Percentiles rank a stretch among this genome's conserved stretches.
phyloP scores from a whole-genome alignment of 2,329 filamentous ascomycete species.

The Colletotrichum sp. region DNA sequence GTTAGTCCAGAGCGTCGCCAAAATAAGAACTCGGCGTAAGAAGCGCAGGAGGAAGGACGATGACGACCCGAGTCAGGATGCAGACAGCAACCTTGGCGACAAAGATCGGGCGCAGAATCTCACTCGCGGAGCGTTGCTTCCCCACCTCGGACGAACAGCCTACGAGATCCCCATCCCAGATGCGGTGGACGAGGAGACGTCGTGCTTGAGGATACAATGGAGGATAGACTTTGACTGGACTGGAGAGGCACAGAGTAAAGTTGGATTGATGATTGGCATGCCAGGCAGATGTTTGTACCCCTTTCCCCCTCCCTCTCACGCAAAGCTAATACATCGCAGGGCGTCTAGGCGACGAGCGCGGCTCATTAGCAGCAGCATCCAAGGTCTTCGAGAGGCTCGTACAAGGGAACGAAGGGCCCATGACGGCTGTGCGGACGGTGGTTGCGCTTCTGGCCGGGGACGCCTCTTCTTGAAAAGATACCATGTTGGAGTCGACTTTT shows the following conservation, averaged over 20 bases:
- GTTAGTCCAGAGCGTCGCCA: slow-evolving; percentile 32
- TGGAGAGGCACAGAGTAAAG: slow-evolving; percentile 68
- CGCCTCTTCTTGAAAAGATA: slow-evolving; percentile 13
- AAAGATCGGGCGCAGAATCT: background rate
- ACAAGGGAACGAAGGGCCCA: slow-evolving; percentile 57
- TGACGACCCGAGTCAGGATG: slow-evolving; percentile 24
- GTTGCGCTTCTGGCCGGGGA: slow-evolving; percentile 64
- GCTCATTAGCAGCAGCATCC: slow-evolving; percentile 62
- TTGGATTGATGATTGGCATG: slow-evolving; percentile 59
- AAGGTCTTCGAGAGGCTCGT: slow-evolving; percentile 66
- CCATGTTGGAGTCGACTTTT: background rate
- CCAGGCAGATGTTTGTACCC: slow-evolving; percentile 67
- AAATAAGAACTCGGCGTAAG: slow-evolving; percentile 30
- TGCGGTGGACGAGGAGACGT: slow-evolving; percentile 36
- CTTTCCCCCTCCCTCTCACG: no score
- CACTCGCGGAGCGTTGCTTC: slow-evolving; percentile 51
- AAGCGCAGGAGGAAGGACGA: slow-evolving; percentile 25
- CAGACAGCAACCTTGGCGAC: slow-evolving; percentile 4
- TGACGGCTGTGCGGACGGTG: slow-evolving; percentile 62
- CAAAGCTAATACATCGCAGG: slow-evolving; percentile 45
- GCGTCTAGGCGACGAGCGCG: slow-evolving; percentile 62
- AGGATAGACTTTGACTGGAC: slow-evolving; percentile 74
- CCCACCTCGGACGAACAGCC: slow-evolving; percentile 57
- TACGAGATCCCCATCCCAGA: slow-evolving; percentile 49
- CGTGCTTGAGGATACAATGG: slow-evolving; percentile 64